Percentiles rank a stretch among this genome's conserved stretches.
phyloP scores from a whole-genome alignment of 2,329 filamentous ascomycete genomes.

The Magnaporthiopsis incrustans region DNA sequence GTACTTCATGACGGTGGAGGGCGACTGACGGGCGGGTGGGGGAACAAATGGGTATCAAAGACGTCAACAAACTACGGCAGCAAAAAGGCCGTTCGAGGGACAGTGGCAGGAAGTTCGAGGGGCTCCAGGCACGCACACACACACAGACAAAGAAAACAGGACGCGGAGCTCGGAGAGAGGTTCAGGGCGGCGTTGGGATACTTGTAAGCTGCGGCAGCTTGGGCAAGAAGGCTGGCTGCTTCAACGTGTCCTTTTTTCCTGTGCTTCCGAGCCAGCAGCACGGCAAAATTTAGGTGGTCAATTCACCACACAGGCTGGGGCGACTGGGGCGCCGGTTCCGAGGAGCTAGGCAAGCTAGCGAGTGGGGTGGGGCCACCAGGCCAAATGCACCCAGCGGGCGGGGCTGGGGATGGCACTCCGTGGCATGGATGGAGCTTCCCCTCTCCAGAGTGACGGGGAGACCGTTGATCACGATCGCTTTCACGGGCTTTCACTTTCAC shows the following conservation, averaged over 20 bases:
- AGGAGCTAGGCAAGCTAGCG: neutral
- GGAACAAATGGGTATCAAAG: neutral
- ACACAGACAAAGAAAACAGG: too few species aligned
- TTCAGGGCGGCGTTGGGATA: slow-evolving; percentile 1
- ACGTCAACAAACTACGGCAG: neutral
- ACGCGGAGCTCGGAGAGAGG: neutral
- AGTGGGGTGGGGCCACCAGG: slow-evolving; percentile 1
- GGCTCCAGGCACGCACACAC: too few species aligned
- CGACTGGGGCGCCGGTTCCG: slow-evolving; percentile 5
- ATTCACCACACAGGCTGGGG: slow-evolving; percentile 5
- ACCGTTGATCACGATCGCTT: too few species aligned
- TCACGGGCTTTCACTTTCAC: too few species aligned
- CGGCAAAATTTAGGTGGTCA: slow-evolving; percentile 8
- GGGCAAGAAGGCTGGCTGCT: neutral
- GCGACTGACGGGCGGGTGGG: slow-evolving; percentile 2
- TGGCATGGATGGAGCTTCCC: neutral
- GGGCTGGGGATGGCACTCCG: neutral
- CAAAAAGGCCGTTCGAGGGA: slow-evolving; percentile 1
- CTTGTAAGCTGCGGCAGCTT: slow-evolving; percentile 4
- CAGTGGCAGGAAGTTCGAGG: too few species aligned
- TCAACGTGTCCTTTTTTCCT: slow-evolving; percentile 9
- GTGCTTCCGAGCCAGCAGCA: slow-evolving; percentile 1
- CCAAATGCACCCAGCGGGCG: neutral
- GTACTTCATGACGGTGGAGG: slow-evolving; percentile 64
- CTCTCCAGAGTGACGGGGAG: neutral